Conservation (phyloP, 495 filamentous ascomycete genomes). For the Podospora sp. region DNA sequence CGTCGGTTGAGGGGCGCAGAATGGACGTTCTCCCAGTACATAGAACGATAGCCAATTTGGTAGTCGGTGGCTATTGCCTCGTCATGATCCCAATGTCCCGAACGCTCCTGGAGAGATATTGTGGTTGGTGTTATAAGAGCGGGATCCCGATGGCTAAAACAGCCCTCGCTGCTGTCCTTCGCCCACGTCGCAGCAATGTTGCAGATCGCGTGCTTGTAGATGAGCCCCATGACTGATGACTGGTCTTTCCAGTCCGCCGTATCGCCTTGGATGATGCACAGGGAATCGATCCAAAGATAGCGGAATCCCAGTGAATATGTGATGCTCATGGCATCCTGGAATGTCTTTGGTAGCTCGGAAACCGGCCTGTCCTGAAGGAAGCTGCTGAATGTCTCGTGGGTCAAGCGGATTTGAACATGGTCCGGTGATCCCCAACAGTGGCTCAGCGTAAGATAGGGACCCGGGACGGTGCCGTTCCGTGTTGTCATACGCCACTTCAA, state of each 20-base stretch:
- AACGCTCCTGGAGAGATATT: neutral
- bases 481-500: neutral
- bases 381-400: neutral
- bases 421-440: neutral
- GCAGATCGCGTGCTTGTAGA: neutral
- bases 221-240: neutral
- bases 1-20: neutral
- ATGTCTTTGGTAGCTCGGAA: neutral
- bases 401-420: neutral
- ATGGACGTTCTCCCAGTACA: neutral
- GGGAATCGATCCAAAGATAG: constrained; percentile 5
- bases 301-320: neutral
- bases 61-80: neutral
- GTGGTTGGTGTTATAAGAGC: neutral
- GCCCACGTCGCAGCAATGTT: constrained; percentile 5
- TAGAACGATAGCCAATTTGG: neutral
- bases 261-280: constrained; percentile 1
- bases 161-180: neutral
- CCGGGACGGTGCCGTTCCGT: neutral
- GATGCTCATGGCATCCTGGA: constrained; percentile 1
- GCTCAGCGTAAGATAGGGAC: neutral
- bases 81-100: neutral
- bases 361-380: neutral
- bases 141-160: neutral
- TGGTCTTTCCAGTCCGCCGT: neutral